phyloP scores from a whole-genome alignment of 345 rosid species.

The Citrus cavaleriei region DNA sequence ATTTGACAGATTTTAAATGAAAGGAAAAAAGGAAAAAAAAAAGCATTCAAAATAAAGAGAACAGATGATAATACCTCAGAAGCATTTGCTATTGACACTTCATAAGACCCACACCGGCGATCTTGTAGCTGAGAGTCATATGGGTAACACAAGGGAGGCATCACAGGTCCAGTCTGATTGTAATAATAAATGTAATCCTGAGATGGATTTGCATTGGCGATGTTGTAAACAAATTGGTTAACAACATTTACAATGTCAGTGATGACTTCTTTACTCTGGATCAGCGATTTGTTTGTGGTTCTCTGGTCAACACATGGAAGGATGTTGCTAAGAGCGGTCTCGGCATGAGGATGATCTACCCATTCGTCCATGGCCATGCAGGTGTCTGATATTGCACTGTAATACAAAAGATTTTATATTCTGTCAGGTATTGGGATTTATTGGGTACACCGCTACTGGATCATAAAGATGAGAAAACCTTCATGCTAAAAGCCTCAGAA shows the following conservation, averaged over 20 bases:
- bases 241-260: slow-evolving; percentile 71
- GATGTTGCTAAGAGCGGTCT: slow-evolving; percentile 85
- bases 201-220: slow-evolving; percentile 77
- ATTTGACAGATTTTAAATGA: not conserved
- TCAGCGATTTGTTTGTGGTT: slow-evolving; percentile 85
- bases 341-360: slow-evolving; percentile 87
- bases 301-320: slow-evolving; percentile 91
- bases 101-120: slow-evolving; percentile 57
- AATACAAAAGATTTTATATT: slow-evolving; percentile 6
- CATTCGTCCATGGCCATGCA: slow-evolving; percentile 94
- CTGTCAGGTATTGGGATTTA: not conserved
- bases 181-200: slow-evolving; percentile 42
- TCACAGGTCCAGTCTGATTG: slow-evolving; percentile 82
- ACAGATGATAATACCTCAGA: slow-evolving; percentile 50
- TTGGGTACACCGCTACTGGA: not conserved
- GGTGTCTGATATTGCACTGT: slow-evolving; percentile 79
- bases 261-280: slow-evolving; percentile 89
- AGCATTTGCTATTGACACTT: slow-evolving; percentile 75
- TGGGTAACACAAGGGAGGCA: slow-evolving; percentile 91
- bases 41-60: not conserved
- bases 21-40: not conserved
- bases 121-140: slow-evolving; percentile 58
- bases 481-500: not conserved
- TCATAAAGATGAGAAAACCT: not conserved
- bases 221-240: slow-evolving; percentile 71